phyloP scores from a whole-genome alignment of 148 eudicot species.

The Amaranthus cruentus region DNA sequence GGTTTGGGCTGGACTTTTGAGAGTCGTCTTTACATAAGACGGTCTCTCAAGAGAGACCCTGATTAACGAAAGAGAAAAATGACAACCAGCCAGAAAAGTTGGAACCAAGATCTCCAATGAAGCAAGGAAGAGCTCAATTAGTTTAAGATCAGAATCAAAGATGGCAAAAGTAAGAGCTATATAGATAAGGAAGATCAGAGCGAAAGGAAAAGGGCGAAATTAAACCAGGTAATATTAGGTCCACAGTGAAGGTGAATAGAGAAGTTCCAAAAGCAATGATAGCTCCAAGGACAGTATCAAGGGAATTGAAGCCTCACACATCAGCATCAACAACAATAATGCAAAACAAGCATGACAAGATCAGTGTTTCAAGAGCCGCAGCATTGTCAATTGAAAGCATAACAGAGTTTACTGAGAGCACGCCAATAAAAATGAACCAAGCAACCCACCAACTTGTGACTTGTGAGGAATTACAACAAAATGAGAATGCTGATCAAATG shows the following conservation, averaged over 20 bases:
- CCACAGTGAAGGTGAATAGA: conserved; percentile 34
- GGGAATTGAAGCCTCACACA: conserved; percentile 33
- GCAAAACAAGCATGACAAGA: conserved; percentile 28
- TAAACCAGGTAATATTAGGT: conserved; percentile 26
- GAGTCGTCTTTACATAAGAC: no score
- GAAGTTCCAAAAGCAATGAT: conserved; percentile 30
- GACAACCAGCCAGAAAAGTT: conserved; percentile 11
- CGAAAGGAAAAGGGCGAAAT: conserved; percentile 21
- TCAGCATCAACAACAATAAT: conserved; percentile 29
- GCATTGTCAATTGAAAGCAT: conserved; percentile 15
- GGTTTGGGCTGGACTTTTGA: no score
- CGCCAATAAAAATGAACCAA: conserved; percentile 20
- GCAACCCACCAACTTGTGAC: not conserved
- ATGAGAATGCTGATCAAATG: conserved; percentile 18
- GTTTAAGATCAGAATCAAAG: conserved; percentile 19
- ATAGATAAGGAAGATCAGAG: conserved; percentile 23
- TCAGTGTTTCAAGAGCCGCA: conserved; percentile 21
- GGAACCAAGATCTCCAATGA: conserved; percentile 9
- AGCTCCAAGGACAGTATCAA: conserved; percentile 18
- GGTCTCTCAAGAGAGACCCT: no score
- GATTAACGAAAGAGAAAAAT: conserved; percentile 11
- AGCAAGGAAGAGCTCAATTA: conserved; percentile 18
- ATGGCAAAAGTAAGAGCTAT: conserved; percentile 14
- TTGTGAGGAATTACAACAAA: conserved; percentile 17
- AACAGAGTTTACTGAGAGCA: conserved; percentile 1